Evolutionary conservation across 2,329 filamentous ascomycete species (phyloP).

Genomic region (Beauveria sp.): DNA sequence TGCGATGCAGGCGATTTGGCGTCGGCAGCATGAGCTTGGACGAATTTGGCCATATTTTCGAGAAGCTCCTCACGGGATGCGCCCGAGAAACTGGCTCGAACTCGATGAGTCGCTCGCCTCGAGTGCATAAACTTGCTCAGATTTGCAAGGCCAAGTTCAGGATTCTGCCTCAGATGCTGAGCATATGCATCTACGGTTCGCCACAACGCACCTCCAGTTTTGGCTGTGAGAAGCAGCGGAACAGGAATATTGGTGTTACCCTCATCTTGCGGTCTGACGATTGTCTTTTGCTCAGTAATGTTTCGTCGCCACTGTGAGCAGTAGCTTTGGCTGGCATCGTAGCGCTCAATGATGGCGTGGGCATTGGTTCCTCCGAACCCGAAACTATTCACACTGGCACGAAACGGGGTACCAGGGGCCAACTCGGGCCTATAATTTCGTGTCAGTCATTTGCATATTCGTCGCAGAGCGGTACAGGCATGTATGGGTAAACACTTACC

Average conservation of each 20-base stretch:
- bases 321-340: slow-evolving; percentile 6
- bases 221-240: not conserved
- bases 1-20: not conserved
- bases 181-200: not conserved
- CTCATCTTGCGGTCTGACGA: not conserved
- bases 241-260: not conserved
- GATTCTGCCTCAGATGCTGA: not conserved
- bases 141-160: not conserved
- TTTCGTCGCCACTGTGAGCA: no score
- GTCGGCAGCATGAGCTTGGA: not conserved
- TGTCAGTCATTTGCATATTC: not conserved
- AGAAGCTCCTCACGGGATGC: not conserved
- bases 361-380: slow-evolving; percentile 37
- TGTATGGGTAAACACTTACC: not conserved
- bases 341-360: slow-evolving; percentile 20
- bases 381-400: slow-evolving; percentile 35
- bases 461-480: no score
- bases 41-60: not conserved
- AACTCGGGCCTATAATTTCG: not conserved
- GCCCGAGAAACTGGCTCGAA: not conserved
- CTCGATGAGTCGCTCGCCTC: not conserved
- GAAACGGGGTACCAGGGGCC: not conserved
- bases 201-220: not conserved
- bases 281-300: no score
- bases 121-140: not conserved